These are phyloP conservation scores for Microbotryum silenes-acaulis DNA, from an alignment of 1,284 basidiomycete genomes.

Conservation along the genomic window DNA sequence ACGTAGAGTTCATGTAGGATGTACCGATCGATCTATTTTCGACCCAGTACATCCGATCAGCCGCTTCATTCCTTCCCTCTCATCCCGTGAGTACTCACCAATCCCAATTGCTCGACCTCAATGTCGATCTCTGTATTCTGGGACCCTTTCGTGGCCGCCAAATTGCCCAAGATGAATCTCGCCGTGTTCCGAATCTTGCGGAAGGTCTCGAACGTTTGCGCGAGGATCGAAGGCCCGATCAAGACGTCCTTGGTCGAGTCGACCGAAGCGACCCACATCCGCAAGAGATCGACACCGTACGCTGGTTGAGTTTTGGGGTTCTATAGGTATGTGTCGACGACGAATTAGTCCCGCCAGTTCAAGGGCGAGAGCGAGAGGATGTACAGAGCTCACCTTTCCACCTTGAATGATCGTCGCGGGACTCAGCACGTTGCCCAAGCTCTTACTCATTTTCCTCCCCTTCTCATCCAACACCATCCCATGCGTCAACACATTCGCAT, in stretches of 20 bases:
- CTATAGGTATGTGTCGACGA: conserved; percentile 40
- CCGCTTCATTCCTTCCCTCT: too few species aligned
- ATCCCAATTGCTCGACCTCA: conserved; percentile 49
- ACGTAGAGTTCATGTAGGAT: conserved; percentile 73
- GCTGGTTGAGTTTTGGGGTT: conserved; percentile 61
- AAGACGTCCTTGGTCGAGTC: conserved; percentile 86
- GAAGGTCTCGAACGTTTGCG: conserved; percentile 67
- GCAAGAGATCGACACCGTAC: conserved; percentile 78
- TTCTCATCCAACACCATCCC: conserved; percentile 90
- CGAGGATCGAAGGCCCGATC: conserved; percentile 69
- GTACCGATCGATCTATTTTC: conserved; percentile 64
- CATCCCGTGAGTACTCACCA: conserved; percentile 48
- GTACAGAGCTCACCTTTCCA: conserved; percentile 52
- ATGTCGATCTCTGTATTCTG: conserved; percentile 38
- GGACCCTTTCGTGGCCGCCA: conserved; percentile 44
- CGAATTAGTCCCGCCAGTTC: not conserved
- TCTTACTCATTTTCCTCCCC: conserved; percentile 99
- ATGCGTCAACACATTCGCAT: conserved; percentile 79
- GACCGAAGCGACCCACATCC: conserved; percentile 85
- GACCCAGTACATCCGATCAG: not conserved
- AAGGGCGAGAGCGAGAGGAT: not conserved
- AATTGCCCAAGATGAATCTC: conserved; percentile 82
- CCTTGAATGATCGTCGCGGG: conserved; percentile 68
- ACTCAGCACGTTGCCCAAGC: conserved; percentile 81
- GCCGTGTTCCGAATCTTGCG: conserved; percentile 82